Evolutionary conservation across 148 eudicot genomes (phyloP).

Genomic region (Pouteria glomerata): DNA sequence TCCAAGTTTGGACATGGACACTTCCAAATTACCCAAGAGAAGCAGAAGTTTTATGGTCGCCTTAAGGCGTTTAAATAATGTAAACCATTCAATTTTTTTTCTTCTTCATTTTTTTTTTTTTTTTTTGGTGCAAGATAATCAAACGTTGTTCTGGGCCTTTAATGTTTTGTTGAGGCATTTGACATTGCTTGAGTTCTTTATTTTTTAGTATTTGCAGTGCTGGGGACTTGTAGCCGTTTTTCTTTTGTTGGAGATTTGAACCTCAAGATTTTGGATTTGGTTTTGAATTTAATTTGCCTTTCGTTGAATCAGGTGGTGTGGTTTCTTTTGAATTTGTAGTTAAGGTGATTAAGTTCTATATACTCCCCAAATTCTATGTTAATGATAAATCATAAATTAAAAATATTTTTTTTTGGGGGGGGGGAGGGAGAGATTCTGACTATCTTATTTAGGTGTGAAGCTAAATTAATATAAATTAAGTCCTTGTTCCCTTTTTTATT

Average conservation of each 20-base stretch:
- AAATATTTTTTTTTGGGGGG: too few species aligned
- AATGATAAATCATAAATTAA: too few species aligned
- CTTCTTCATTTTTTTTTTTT: too few species aligned
- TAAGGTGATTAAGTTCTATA: neutral
- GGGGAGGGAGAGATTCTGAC: too few species aligned
- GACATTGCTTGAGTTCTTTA: neutral
- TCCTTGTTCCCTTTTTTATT: too few species aligned
- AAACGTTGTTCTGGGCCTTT: neutral
- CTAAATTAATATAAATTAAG: too few species aligned
- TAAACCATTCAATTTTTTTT: neutral
- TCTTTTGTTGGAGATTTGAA: conserved; percentile 8
- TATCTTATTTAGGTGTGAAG: too few species aligned
- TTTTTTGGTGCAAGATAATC: neutral
- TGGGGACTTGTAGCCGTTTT: neutral
- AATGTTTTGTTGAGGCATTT: neutral
- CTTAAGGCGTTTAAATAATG: conserved; percentile 35
- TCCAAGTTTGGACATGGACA: conserved; percentile 95
- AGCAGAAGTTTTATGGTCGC: conserved; percentile 56
- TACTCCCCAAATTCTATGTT: too few species aligned
- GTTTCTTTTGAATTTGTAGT: neutral
- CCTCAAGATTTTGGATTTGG: neutral
- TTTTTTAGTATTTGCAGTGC: neutral
- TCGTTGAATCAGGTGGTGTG: neutral
- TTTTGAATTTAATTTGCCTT: too few species aligned
- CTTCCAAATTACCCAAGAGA: conserved; percentile 80